A percentile compares a stretch with the other conserved stretches of the same genome.
Evolutionary conservation across 192 early-diverging fungal genomes (phyloP).

Genomic region (Phycomyces blakesleeanus): DNA sequence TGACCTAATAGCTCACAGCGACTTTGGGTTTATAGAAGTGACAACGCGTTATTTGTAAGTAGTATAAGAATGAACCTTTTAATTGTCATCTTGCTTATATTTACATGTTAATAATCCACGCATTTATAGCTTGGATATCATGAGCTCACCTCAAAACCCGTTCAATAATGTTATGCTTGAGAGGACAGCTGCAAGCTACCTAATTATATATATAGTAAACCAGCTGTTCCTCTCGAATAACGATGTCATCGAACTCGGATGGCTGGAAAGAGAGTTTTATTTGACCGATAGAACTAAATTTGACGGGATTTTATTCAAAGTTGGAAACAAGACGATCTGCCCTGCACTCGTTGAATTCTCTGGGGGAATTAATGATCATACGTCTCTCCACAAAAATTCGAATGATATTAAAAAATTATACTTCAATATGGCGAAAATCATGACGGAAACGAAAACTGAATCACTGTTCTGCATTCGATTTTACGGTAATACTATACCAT

Average conservation of each 20-base stretch:
- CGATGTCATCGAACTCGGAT: neutral
- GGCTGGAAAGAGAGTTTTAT: neutral
- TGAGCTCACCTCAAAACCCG: neutral
- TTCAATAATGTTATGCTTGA: neutral
- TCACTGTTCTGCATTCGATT: constrained; percentile 1
- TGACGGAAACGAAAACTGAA: neutral
- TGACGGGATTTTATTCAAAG: neutral
- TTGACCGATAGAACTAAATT: neutral
- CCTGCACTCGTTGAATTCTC: constrained; percentile 2
- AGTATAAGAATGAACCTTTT: too few relatives aligned
- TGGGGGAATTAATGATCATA: neutral
- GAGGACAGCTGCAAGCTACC: neutral
- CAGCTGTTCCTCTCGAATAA: neutral
- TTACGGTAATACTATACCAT: neutral
- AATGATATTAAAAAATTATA: neutral
- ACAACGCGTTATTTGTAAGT: neutral
- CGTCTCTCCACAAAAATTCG: neutral
- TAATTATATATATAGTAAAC: neutral
- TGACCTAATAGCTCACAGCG: too few relatives aligned
- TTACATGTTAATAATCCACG: neutral
- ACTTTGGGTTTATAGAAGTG: too few relatives aligned
- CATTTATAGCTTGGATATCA: neutral
- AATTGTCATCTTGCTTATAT: neutral
- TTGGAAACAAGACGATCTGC: neutral
- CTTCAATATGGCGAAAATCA: neutral